Base-by-base conservation (phyloP, 345 rosid species). In the Ceriops decandra region DNA sequence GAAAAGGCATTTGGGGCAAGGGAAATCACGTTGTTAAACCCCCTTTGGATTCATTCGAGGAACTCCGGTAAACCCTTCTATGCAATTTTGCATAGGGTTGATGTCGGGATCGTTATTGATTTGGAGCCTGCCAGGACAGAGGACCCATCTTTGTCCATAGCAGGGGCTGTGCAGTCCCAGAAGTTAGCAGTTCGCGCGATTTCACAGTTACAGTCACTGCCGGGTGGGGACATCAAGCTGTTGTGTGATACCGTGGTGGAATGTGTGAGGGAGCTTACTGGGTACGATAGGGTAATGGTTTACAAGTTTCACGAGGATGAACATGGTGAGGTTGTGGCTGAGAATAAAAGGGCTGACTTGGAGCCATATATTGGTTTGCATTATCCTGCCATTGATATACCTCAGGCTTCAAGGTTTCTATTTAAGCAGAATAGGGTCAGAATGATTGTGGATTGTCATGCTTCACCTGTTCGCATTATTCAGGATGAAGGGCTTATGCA, bases 311-410 rank as follows among this genome's bases (percentile, higher is more conserved):
- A 92, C 11, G 99, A 95, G 73, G 99, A 95, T 60, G 99, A 92
- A 77, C 99, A 92, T 35, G 99, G 99, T n/a, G 98, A 92, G 78
- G 99, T 95, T 57, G 83, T 95, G n/a, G 92, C 99, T 1, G 99
- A 95, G 86, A 84, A 81, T 63, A 92, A 84, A 72, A 77, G 92
- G 67, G 70, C 85, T 16, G 98, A 88, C 72, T 83, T 95, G 66
- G 98, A 95, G 61, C 96, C 97, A 52, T 95, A 95, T 77, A 73
- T 90, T 7, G 99, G 98, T 46, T 77, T 95, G 52, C 99, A 95
- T 80, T 92, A 95, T 80, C 99, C 99, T 4, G 93, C 98, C 7
- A 92, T 97, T 10, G 99, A 95, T 76, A 90, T 95, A 62, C 99
- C 99, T 53, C 99, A 92, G 72, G 98, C 98, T 1, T 95, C 99